These are phyloP conservation scores for Colletotrichum acutatum DNA, from an alignment of 2,329 filamentous ascomycete species.

Conservation along the genomic window DNA sequence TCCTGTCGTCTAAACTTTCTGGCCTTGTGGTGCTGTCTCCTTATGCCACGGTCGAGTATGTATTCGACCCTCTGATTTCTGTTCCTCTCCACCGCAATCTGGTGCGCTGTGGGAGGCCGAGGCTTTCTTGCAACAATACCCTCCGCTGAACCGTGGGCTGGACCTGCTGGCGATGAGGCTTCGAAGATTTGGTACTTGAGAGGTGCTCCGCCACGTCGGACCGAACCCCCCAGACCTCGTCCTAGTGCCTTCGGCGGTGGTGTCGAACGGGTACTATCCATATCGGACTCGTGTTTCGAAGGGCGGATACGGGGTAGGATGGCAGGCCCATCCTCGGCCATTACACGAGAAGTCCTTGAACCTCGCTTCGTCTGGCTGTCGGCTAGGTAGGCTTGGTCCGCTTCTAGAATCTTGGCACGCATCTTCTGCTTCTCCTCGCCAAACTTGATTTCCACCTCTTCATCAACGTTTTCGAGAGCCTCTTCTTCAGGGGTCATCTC, in stretches of 20 bases:
- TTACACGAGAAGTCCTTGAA: conserved; percentile 48
- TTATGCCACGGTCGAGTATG: conserved; percentile 80
- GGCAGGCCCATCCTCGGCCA: conserved; percentile 65
- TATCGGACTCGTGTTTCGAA: conserved; percentile 66
- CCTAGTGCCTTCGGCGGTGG: conserved; percentile 50
- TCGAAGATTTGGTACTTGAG: conserved; percentile 71
- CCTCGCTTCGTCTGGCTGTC: conserved; percentile 70
- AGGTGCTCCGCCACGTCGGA: conserved; percentile 54
- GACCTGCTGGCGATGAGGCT: conserved; percentile 68
- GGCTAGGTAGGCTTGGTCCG: conserved; percentile 76
- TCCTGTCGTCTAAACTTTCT: conserved; percentile 72
- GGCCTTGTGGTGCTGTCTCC: conserved; percentile 71
- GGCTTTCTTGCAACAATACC: conserved; percentile 70
- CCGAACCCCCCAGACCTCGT: conserved; percentile 41
- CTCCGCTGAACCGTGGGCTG: conserved; percentile 63
- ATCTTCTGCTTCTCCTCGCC: conserved; percentile 80
- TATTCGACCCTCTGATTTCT: conserved; percentile 84
- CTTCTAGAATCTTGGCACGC: conserved; percentile 78
- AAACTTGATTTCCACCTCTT: conserved; percentile 75
- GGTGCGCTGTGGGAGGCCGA: conserved; percentile 82
- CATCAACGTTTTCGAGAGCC: conserved; percentile 78
- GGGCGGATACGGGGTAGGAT: conserved; percentile 73
- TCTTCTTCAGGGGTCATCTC: conserved; percentile 74
- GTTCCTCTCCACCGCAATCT: conserved; percentile 83
- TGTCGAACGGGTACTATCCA: conserved; percentile 57